Base-by-base conservation (phyloP, 768 basidiomycete species). In the Pholiota molesta region DNA sequence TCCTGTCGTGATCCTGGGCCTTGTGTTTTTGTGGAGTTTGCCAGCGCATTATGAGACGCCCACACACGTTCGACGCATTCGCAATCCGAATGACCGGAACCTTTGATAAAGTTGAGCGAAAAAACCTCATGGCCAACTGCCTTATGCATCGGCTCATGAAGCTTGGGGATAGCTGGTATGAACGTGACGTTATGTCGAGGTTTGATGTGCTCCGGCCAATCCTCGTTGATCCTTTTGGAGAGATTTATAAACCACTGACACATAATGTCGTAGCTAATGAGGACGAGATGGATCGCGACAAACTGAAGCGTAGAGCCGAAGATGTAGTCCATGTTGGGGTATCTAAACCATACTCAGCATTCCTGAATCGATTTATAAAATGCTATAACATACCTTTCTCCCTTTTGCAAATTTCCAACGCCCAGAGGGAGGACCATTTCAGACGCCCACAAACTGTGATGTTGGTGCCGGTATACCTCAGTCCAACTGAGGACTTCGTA, bases 31-130 rank as follows among this genome's bases (percentile, higher is more conserved):
- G 75, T 79, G 21, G 73, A 71, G 3, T 66, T 61, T 1, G 71
- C 72, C 0, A 67, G 62, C 0, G 61, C 56, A 58, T 78, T 76
- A 8, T 69, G 55, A 0, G 40, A 53, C 0, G 73, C 47, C 80
- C 80, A 81, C 0, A 66, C 62, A 0, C 69, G 63, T 40, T 81
- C 78, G 0, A 73, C 69, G 0, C 62, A 72, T 56, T 81, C 76
- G 0, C 75, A 68, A 57, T 77, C 75, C 1, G 71, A 69, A 0
- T 68, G 61, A 4, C 73, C 76, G 23, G 65, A 62, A 3, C 72
- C 68, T 1, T 45, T 53, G 5, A 66, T 42, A 29, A 62, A 69
- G 53, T 75, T 76, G 59, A 75, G 62, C 0, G 70, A 76, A 54
- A 37, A 76, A 1, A 29, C 35, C 5, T 66, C 57, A 28, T 73